These are phyloP conservation scores for Paraphoma sp. DNA, from an alignment of 2,329 filamentous ascomycete genomes.

Conservation along the genomic window DNA sequence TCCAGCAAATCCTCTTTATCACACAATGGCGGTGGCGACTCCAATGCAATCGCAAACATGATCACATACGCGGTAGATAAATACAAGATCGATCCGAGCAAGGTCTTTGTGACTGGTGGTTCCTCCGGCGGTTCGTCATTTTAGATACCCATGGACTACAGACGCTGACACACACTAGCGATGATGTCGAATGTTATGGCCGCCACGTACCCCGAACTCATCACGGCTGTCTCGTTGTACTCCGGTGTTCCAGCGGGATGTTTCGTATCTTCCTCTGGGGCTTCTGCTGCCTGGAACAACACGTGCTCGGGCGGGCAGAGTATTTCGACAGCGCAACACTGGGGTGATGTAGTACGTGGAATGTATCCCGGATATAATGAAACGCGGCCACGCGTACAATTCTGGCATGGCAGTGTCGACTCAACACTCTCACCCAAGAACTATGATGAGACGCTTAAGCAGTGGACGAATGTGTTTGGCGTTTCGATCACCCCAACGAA, in stretches of 20 bases:
- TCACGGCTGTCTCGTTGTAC: slow-evolving; percentile 58
- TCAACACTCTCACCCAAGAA: slow-evolving; percentile 60
- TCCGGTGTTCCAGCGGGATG: slow-evolving; percentile 63
- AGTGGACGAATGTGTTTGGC: slow-evolving; percentile 43
- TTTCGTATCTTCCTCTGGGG: slow-evolving; percentile 54
- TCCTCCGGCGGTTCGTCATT: slow-evolving; percentile 52
- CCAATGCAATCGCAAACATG: slow-evolving; percentile 65
- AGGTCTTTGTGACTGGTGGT: slow-evolving; percentile 63
- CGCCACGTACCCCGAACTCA: slow-evolving; percentile 61
- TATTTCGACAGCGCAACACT: slow-evolving; percentile 54
- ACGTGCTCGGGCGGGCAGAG: slow-evolving; percentile 59
- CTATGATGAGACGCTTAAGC: slow-evolving; percentile 59
- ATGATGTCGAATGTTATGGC: slow-evolving; percentile 55
- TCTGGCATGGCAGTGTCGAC: slow-evolving; percentile 64
- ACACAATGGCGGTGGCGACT: slow-evolving; percentile 65
- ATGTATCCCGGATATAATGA: slow-evolving; percentile 62
- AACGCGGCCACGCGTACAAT: slow-evolving; percentile 60
- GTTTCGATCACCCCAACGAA: slow-evolving; percentile 29
- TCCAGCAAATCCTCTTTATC: slow-evolving; percentile 60
- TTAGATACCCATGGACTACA: background rate
- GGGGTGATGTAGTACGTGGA: slow-evolving; percentile 55
- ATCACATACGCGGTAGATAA: slow-evolving; percentile 61
- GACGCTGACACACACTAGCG: slow-evolving; percentile 4
- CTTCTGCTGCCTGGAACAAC: slow-evolving; percentile 58
- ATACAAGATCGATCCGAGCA: slow-evolving; percentile 59